phyloP scores from a whole-genome alignment of 2,329 filamentous ascomycete species.

The Alternaria longipes region DNA sequence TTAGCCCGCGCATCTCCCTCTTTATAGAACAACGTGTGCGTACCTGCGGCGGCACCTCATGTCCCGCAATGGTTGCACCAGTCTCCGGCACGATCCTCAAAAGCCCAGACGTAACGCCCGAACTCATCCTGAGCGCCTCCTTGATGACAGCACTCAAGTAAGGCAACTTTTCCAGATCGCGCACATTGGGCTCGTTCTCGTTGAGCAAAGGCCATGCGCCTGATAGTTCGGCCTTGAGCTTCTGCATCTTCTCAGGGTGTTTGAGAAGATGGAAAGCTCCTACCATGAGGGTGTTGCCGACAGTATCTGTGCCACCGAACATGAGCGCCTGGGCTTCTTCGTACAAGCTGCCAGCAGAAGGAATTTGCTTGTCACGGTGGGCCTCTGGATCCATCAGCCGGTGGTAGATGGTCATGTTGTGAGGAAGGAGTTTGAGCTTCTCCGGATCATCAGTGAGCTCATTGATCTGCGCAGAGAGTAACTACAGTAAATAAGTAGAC shows the following conservation, averaged over 20 bases:
- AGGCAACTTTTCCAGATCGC: conserved; percentile 50
- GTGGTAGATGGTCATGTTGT: conserved; percentile 52
- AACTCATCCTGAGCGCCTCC: conserved; percentile 51
- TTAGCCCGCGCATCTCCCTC: not conserved
- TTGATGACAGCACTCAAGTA: conserved; percentile 52
- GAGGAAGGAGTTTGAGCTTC: conserved; percentile 43
- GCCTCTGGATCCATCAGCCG: conserved; percentile 46
- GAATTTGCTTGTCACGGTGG: conserved; percentile 44
- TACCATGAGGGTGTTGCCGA: conserved; percentile 54
- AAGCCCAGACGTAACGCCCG: conserved; percentile 43
- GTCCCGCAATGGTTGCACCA: conserved; percentile 34
- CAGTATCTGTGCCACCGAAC: conserved; percentile 59
- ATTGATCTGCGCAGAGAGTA: conserved; percentile 45
- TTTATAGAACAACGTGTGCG: not conserved
- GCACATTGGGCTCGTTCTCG: conserved; percentile 37
- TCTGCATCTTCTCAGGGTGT: conserved; percentile 41
- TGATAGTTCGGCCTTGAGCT: conserved; percentile 52
- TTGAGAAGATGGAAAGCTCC: conserved; percentile 55
- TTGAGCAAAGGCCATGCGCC: conserved; percentile 49
- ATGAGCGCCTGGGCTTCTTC: conserved; percentile 59
- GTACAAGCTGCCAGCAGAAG: conserved; percentile 48
- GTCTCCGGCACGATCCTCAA: conserved; percentile 34
- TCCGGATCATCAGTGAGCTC: conserved; percentile 43
- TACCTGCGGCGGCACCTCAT: conserved; percentile 33
- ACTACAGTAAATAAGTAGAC: conserved; percentile 19